Conservation (phyloP, 2,329 filamentous ascomycete genomes). For the Epicoccum nigrum region DNA sequence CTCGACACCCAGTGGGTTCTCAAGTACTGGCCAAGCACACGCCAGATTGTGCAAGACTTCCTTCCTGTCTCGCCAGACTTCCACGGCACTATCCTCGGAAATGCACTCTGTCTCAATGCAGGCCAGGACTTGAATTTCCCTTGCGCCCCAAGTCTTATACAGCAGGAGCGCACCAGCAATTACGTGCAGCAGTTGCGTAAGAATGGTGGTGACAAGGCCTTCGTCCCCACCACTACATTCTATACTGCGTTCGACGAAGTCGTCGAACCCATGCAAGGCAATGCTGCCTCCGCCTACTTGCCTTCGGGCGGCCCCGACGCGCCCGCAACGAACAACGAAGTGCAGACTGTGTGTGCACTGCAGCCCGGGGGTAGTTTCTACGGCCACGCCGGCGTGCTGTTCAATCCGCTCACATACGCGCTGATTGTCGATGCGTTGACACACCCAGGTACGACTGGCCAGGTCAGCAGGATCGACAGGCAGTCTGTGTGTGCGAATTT, state of each 20-base stretch:
- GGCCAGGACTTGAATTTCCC: slow-evolving; percentile 30
- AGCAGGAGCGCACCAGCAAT: slow-evolving; percentile 55
- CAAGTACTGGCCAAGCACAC: slow-evolving; percentile 63
- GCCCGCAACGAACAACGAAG: slow-evolving; percentile 58
- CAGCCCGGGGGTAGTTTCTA: slow-evolving; percentile 54
- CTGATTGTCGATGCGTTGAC: slow-evolving; percentile 57
- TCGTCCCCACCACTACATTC: slow-evolving; percentile 62
- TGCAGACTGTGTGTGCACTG: slow-evolving; percentile 53
- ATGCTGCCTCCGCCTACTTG: slow-evolving; percentile 55
- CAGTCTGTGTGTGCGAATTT: slow-evolving; percentile 48
- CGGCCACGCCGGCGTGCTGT: slow-evolving; percentile 59
- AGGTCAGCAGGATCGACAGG: slow-evolving; percentile 49
- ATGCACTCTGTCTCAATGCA: slow-evolving; percentile 28
- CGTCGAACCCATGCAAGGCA: slow-evolving; percentile 58
- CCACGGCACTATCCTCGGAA: slow-evolving; percentile 54
- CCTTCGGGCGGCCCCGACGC: slow-evolving; percentile 51
- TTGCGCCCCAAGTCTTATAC: slow-evolving; percentile 51
- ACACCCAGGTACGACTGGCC: slow-evolving; percentile 55
- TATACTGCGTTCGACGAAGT: slow-evolving; percentile 60
- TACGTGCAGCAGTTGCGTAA: slow-evolving; percentile 53
- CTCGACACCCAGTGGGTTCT: slow-evolving; percentile 63
- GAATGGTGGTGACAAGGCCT: slow-evolving; percentile 58
- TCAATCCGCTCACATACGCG: slow-evolving; percentile 55
- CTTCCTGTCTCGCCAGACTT: slow-evolving; percentile 62
- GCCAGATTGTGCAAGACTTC: slow-evolving; percentile 55